These are phyloP conservation scores for Ulota crispa DNA, from an alignment of 225 moss, liverwort and hornwort genomes.

Conservation along the genomic window DNA sequence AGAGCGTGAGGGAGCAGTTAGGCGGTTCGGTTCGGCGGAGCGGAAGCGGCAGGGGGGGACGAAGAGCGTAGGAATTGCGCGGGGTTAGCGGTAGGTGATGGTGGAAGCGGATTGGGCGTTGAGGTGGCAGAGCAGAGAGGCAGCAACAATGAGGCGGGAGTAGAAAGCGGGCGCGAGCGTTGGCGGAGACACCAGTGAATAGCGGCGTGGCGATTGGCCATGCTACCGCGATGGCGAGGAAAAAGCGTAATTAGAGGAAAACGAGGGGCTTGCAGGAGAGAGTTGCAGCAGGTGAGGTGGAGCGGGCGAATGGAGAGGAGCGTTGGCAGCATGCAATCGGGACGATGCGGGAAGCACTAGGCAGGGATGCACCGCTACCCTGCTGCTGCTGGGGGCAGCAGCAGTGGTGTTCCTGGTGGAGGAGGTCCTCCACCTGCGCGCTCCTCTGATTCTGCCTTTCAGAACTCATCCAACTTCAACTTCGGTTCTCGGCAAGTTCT, in stretches of 20 bases:
- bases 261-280: conserved; percentile 16
- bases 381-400: conserved; percentile 83
- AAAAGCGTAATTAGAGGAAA: conserved; percentile 24
- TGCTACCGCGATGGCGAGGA: conserved; percentile 26
- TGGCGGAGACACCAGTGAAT: neutral
- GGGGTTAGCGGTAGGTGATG: conserved; percentile 21
- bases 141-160: conserved; percentile 27
- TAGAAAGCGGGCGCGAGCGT: conserved; percentile 25
- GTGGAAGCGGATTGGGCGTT: conserved; percentile 31
- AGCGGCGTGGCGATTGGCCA: conserved; percentile 8
- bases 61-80: conserved; percentile 11
- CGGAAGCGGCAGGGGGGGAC: neutral
- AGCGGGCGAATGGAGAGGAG: conserved; percentile 18
- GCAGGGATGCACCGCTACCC: conserved; percentile 93
- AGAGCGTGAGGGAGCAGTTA: conserved; percentile 25
- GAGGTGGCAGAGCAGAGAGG: conserved; percentile 19
- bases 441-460: conserved; percentile 74
- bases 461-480: conserved; percentile 60
- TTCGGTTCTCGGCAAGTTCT: conserved; percentile 60
- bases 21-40: neutral
- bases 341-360: conserved; percentile 55
- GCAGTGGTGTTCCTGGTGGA: conserved; percentile 74
- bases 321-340: conserved; percentile 40
- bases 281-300: conserved; percentile 9
- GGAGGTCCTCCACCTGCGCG: conserved; percentile 53